Evolutionary conservation across 2,329 filamentous ascomycete genomes (phyloP), one percentile per base, ranked within the genome.

Genomic region (Xylaria sp.): DNA sequence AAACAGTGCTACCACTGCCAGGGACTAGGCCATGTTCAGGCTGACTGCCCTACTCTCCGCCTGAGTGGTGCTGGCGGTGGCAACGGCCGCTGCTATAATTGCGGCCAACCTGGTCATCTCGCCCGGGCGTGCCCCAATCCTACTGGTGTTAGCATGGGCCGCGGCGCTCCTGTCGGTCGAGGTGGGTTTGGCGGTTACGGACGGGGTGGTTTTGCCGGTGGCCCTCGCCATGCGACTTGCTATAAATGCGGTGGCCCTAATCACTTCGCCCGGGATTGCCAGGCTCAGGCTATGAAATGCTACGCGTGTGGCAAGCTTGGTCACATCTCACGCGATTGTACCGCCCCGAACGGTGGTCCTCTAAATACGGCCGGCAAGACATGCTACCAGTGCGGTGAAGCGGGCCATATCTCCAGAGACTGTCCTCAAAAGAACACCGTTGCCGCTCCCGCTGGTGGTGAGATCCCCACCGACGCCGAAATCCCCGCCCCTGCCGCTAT

Each of bases 1-100:
- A 99, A 99, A 90, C 96, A 99, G 87, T 99, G 96, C 89, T 99
- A 99, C 82, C 96, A 98, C 85, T 99, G 96, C 87, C 96, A 98
- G 86, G 96, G 96, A 66, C 89, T 98, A 69, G 96, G 96, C 73
- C 96, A 99, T 80, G 96, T 99, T 76, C 96, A 99, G 86, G 96
- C 96, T 74, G 96, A 99, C 82, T 99, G 96, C 88, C 96, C 96
- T 76, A 98, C 96, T 69, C 89, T 99, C 72, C 93, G 96, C 74
- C 83, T 99, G 80, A 97, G 90, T 81, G 94, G 92, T 73, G 91
- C 90, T 74, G 88, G 90, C 70, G 90, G 90, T 67, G 90, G 90
- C 68, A 90, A 91, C 79, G 93, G 93, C 71, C 93, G 94, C 75
- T 99, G 96, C 90, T 99, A 99, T 84, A 96, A 93, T 83, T 99